Percentiles rank a stretch among this genome's conserved stretches.
These are phyloP conservation scores for Aureobasidium leucospermi DNA, from an alignment of 2,329 filamentous ascomycete genomes.

Conservation along the genomic window DNA sequence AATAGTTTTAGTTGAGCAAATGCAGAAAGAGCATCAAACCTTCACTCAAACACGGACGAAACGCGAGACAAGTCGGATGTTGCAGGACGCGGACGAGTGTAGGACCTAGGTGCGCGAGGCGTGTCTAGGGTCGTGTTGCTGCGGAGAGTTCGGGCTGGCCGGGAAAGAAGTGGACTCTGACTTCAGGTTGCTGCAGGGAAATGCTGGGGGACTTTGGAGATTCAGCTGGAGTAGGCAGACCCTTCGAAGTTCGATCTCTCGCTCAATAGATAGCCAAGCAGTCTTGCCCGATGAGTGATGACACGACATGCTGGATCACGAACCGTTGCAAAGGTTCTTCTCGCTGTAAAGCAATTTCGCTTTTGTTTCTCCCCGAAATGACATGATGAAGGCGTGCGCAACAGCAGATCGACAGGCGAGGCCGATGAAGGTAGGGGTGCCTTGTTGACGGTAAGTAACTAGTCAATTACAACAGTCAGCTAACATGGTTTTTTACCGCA, in stretches of 20 bases:
- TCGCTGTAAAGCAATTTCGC: background rate
- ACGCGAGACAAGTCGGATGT: conserved; percentile 1
- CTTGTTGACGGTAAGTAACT: no score
- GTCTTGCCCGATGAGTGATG: background rate
- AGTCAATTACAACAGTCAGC: no score
- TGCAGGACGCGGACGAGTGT: background rate
- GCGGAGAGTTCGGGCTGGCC: background rate
- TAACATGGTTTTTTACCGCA: no score
- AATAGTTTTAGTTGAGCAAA: conserved; percentile 9
- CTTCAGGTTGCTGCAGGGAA: background rate
- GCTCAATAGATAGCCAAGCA: background rate
- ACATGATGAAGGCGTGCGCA: background rate
- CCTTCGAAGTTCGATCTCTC: background rate
- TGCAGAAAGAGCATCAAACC: conserved; percentile 1
- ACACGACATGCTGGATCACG: background rate
- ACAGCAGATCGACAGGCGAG: conserved; percentile 7
- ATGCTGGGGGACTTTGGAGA: background rate
- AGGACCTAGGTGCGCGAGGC: background rate
- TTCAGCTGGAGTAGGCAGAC: background rate
- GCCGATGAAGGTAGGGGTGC: no score
- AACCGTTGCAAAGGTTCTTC: background rate
- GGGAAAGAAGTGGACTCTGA: background rate
- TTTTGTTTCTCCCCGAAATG: background rate
- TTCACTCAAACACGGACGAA: background rate
- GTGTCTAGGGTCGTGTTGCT: background rate